phyloP scores from a whole-genome alignment of 108 stramenopile species.

The Ochromonas danica region DNA sequence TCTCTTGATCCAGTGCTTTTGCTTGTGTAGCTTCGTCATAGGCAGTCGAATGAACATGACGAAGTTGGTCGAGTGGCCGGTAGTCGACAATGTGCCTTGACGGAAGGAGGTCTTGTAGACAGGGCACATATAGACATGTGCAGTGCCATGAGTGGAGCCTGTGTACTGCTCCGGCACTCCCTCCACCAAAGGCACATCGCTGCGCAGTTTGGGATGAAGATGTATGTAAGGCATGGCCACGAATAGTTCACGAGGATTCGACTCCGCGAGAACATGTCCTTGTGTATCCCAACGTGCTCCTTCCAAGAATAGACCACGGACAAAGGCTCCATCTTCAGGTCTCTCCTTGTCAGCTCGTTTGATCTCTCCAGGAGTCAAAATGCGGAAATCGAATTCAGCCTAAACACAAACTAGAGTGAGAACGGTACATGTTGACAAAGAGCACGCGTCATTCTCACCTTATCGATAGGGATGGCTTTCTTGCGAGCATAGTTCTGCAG shows the following conservation, averaged over 20 bases:
- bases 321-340: constrained; percentile 59
- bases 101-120: constrained; percentile 65
- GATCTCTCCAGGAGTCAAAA: constrained; percentile 50
- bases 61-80: constrained; percentile 63
- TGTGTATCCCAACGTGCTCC: constrained; percentile 60
- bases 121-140: constrained; percentile 61
- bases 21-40: constrained; percentile 47
- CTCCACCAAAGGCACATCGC: constrained; percentile 48
- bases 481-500: constrained; percentile 66
- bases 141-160: constrained; percentile 40
- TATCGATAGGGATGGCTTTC: constrained; percentile 61
- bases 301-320: constrained; percentile 61
- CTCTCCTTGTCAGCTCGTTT: constrained; percentile 28
- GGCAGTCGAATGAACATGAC: constrained; percentile 59
- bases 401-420: neutral
- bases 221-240: constrained; percentile 59
- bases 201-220: constrained; percentile 46
- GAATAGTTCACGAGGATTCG: constrained; percentile 59
- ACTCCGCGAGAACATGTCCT: constrained; percentile 50
- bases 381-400: constrained; percentile 57
- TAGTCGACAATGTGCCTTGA: constrained; percentile 58
- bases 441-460: neutral
- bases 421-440: neutral
- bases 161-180: constrained; percentile 59
- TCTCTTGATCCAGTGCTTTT: constrained; percentile 66